Percentiles rank a stretch among this genome's conserved stretches.
These are phyloP conservation scores for Xylariaceae sp. DNA, from an alignment of 2,329 filamentous ascomycete species.

Conservation along the genomic window DNA sequence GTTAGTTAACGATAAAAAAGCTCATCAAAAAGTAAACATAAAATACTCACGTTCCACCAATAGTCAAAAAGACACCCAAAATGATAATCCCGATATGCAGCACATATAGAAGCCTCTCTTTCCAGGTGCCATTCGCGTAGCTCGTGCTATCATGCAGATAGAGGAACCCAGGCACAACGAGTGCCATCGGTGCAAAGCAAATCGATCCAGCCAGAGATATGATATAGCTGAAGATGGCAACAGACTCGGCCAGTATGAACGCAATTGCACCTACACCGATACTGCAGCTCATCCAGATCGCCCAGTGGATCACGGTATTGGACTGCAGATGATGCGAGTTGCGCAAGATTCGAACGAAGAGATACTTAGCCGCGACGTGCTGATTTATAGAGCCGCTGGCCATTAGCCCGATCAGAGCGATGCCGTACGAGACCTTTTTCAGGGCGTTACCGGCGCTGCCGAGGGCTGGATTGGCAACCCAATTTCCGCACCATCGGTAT, in stretches of 20 bases:
- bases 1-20: neutral
- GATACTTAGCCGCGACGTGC: slow-evolving; percentile 28
- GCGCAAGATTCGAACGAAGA: slow-evolving; percentile 29
- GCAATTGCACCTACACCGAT: slow-evolving; percentile 6
- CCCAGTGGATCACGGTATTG: slow-evolving; percentile 14
- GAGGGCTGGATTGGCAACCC: slow-evolving; percentile 58
- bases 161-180: slow-evolving; percentile 6
- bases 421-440: slow-evolving; percentile 59
- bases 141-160: slow-evolving; percentile 8
- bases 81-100: slow-evolving; percentile 8
- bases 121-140: slow-evolving; percentile 2
- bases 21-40: neutral
- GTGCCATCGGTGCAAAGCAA: slow-evolving; percentile 12
- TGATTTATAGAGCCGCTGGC: slow-evolving; percentile 32
- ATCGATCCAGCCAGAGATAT: slow-evolving; percentile 8
- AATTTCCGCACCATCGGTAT: slow-evolving; percentile 58
- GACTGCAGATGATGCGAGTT: slow-evolving; percentile 25
- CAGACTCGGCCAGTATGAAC: slow-evolving; percentile 11
- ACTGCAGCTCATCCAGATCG: neutral
- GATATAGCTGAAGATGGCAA: slow-evolving; percentile 11
- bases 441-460: slow-evolving; percentile 55
- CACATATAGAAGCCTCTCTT: slow-evolving; percentile 5
- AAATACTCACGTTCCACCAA: slow-evolving; percentile 12
- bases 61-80: slow-evolving; percentile 6
- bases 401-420: slow-evolving; percentile 50